phyloP scores from a whole-genome alignment of 2,329 filamentous ascomycete genomes.

The Sporothrix phasma region DNA sequence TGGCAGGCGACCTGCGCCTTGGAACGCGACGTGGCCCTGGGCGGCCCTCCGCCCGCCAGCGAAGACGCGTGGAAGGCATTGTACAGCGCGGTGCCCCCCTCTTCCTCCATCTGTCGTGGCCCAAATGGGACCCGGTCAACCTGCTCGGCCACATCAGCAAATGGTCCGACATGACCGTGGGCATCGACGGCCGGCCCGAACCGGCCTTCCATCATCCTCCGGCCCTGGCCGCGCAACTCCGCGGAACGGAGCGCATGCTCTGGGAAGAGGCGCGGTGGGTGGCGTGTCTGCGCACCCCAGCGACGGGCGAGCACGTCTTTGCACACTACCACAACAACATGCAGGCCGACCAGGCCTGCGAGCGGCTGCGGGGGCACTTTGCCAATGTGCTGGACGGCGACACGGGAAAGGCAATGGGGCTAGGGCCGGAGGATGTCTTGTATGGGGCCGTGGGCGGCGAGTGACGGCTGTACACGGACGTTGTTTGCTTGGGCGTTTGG shows the following conservation, averaged over 20 bases:
- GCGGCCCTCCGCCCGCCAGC: background rate
- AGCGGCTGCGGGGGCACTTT: constrained; percentile 7
- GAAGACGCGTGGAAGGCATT: constrained; percentile 4
- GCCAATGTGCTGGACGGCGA: constrained; percentile 1
- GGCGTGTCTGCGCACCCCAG: constrained; percentile 21
- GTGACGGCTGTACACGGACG: too few species aligned
- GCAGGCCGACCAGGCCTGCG: constrained; percentile 10
- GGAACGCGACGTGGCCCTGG: too few species aligned
- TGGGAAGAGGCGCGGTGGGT: constrained; percentile 26
- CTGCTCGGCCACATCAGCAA: constrained; percentile 20
- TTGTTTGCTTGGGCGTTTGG: too few species aligned
- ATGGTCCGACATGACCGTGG: constrained; percentile 20
- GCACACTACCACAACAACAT: constrained; percentile 11
- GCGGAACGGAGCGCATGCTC: constrained; percentile 27
- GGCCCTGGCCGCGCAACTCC: constrained; percentile 21
- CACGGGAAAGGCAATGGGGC: background rate
- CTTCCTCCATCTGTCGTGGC: constrained; percentile 29
- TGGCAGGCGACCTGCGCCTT: constrained; percentile 14
- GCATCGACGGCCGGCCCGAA: constrained; percentile 21
- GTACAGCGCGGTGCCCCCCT: constrained; percentile 20
- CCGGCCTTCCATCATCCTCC: constrained; percentile 25
- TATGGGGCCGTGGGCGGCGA: background rate
- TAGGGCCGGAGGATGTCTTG: constrained; percentile 12
- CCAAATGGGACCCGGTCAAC: constrained; percentile 27
- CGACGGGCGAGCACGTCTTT: constrained; percentile 17